Percentiles rank a stretch among this genome's conserved stretches.
Evolutionary conservation across 306 rosid species (phyloP).

Genomic region (Cucumis sativus): DNA sequence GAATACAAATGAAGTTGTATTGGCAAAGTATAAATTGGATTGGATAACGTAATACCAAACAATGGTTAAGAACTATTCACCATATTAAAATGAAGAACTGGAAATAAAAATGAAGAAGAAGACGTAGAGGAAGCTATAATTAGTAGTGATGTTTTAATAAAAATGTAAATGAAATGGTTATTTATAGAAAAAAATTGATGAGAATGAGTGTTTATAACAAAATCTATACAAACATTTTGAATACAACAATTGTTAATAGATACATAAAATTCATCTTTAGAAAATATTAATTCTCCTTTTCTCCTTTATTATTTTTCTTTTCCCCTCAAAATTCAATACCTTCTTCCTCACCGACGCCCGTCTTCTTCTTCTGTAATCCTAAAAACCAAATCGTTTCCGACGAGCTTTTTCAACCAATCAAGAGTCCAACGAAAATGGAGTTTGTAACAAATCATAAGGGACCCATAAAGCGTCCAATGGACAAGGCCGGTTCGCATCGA

Average conservation of each 20-base stretch:
- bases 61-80: too few relatives aligned
- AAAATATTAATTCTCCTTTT: not conserved
- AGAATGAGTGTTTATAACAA: too few relatives aligned
- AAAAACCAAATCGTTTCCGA: not conserved
- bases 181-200: too few relatives aligned
- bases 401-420: not conserved
- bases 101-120: too few relatives aligned
- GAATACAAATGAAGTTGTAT: too few relatives aligned
- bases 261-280: not conserved
- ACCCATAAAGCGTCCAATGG: conserved; percentile 93
- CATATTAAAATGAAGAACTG: too few relatives aligned
- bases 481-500: conserved; percentile 75
- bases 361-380: not conserved
- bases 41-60: too few relatives aligned
- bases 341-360: not conserved
- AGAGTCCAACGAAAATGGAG: conserved; percentile 68
- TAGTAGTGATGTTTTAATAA: too few relatives aligned
- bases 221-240: not conserved
- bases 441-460: conserved; percentile 66
- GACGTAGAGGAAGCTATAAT: too few relatives aligned
- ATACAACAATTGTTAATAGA: not conserved
- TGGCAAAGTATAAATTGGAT: too few relatives aligned
- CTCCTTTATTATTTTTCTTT: not conserved
- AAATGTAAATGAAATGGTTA: too few relatives aligned
- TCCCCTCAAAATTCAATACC: not conserved